These are phyloP conservation scores for Lentinus brumalis DNA, from an alignment of 768 basidiomycete genomes.

Conservation along the genomic window DNA sequence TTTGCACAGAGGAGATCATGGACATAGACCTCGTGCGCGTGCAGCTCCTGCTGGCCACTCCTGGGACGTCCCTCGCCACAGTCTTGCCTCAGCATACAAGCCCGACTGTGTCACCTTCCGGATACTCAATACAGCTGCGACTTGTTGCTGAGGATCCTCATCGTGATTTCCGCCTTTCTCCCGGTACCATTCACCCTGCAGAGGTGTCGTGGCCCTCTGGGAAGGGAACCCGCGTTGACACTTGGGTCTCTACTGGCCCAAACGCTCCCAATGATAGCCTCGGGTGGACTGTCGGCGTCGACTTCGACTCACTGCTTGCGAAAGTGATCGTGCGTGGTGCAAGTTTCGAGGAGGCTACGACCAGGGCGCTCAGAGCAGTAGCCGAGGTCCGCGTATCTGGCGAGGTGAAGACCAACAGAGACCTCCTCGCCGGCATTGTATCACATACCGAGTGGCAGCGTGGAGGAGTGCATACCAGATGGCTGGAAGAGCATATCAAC, in stretches of 20 bases:
- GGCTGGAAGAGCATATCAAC: constrained; percentile 10
- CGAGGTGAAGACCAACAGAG: constrained; percentile 16
- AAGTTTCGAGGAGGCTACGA: constrained; percentile 8
- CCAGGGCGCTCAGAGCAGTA: constrained; percentile 13
- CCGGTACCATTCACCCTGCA: constrained; percentile 32
- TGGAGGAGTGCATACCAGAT: constrained; percentile 6
- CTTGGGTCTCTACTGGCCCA: constrained; percentile 21
- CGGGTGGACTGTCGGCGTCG: constrained; percentile 3
- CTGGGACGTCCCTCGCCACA: not conserved
- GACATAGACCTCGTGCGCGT: constrained; percentile 34
- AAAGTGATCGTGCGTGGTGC: constrained; percentile 30
- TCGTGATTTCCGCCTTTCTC: constrained; percentile 31
- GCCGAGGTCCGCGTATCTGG: constrained; percentile 3
- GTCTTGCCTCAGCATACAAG: not conserved
- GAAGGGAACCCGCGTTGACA: constrained; percentile 28
- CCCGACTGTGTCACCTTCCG: constrained; percentile 8
- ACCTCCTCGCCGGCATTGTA: constrained; percentile 15
- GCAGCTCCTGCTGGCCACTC: constrained; percentile 27
- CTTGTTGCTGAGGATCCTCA: constrained; percentile 38
- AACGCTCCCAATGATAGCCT: not conserved
- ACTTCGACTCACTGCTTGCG: constrained; percentile 30
- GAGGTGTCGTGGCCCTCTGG: constrained; percentile 13
- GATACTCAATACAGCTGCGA: constrained; percentile 36
- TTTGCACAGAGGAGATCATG: constrained; percentile 13
- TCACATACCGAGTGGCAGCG: constrained; percentile 5